These are phyloP conservation scores for Prunus fruticosa DNA, from an alignment of 306 rosid species.

Conservation along the genomic window DNA sequence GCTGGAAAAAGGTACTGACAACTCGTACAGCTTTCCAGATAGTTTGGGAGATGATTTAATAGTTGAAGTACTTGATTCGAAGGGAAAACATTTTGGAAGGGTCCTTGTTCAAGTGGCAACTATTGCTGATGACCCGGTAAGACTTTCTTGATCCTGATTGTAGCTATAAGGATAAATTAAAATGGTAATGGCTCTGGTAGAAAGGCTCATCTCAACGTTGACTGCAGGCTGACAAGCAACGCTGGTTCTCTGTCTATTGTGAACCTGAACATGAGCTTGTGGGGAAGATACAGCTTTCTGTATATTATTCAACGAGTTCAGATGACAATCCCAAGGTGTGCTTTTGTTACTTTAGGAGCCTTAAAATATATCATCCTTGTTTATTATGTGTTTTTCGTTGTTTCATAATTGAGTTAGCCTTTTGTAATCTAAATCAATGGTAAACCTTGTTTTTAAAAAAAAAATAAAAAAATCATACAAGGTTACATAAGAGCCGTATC, in stretches of 20 bases:
- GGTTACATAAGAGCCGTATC: neutral
- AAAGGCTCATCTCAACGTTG: constrained; percentile 32
- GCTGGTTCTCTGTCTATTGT: constrained; percentile 85
- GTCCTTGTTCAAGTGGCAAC: constrained; percentile 79
- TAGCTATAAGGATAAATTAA: constrained; percentile 8
- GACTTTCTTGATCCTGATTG: constrained; percentile 14
- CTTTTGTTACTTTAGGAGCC: neutral
- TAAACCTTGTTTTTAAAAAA: neutral
- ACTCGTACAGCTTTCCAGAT: constrained; percentile 91
- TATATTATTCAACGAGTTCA: constrained; percentile 66
- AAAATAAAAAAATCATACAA: neutral
- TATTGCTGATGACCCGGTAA: constrained; percentile 85
- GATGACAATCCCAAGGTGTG: constrained; percentile 89
- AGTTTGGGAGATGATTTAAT: constrained; percentile 88
- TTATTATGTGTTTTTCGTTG: constrained; percentile 3
- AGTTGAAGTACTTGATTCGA: constrained; percentile 92
- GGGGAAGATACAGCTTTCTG: constrained; percentile 80
- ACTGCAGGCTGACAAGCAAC: constrained; percentile 87
- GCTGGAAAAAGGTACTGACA: constrained; percentile 42
- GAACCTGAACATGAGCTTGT: constrained; percentile 86
- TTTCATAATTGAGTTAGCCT: constrained; percentile 6
- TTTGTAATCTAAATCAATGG: neutral
- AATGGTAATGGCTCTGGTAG: constrained; percentile 11
- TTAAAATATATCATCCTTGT: neutral
- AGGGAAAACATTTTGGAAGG: constrained; percentile 80